Conservation (phyloP, 495 filamentous ascomycete genomes). For the Lophiostoma macrostomum region DNA sequence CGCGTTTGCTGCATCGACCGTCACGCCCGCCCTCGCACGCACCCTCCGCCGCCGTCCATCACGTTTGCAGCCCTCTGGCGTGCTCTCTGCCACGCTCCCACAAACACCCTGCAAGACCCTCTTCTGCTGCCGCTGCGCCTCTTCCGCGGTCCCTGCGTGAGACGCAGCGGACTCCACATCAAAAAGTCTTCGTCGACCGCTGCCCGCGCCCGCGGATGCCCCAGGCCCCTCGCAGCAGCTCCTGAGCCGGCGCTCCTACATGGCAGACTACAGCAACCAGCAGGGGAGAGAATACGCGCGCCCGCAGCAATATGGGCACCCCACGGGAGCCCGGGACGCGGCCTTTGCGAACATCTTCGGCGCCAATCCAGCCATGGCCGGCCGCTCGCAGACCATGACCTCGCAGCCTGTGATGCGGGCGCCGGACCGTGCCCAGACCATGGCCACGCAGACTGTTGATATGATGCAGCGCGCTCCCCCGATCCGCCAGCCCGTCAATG, state of each 20-base stretch:
- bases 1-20: not conserved
- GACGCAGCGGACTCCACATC: too few species aligned
- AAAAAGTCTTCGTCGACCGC: not conserved
- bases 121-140: not conserved
- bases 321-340: constrained; percentile 82
- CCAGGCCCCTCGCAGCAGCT: not conserved
- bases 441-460: constrained; percentile 65
- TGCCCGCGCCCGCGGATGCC: constrained; percentile 22
- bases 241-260: constrained; percentile 38
- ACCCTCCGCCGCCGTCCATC: not conserved
- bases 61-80: not conserved
- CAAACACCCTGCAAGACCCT: not conserved
- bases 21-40: not conserved
- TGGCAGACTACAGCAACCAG: constrained; percentile 80
- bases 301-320: constrained; percentile 61
- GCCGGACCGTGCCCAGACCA: constrained; percentile 82
- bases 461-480: constrained; percentile 59
- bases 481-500: constrained; percentile 49
- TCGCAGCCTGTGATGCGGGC: constrained; percentile 58
- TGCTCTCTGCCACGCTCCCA: not conserved
- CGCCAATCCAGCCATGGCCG: constrained; percentile 66
- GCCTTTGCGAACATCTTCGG: constrained; percentile 97
- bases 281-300: constrained; percentile 68
- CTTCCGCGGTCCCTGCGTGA: constrained; percentile 7
- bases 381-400: constrained; percentile 86